A percentile compares a stretch with the other conserved stretches of the same genome.
Conservation (phyloP, 192 early-diverging fungal genomes). For the Backusella psychrophila region DNA sequence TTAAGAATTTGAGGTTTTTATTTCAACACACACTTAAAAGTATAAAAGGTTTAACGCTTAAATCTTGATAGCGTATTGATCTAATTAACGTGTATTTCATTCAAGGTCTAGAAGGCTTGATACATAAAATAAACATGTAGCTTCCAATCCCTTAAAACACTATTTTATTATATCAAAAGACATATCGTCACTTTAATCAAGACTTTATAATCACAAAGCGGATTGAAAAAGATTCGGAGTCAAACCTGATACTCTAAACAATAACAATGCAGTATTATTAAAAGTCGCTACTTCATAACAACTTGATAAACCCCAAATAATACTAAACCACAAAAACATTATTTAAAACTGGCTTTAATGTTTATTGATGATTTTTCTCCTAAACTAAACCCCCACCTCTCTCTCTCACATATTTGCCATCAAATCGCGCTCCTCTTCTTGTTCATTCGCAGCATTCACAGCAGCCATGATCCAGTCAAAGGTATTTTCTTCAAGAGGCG, state of each 20-base stretch:
- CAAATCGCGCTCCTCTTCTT: slow-evolving; percentile 2
- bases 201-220: neutral
- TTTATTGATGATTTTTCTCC: too few species aligned
- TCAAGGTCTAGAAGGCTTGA: neutral
- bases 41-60: neutral
- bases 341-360: too few species aligned
- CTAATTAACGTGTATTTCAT: neutral
- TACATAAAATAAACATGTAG: neutral
- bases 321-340: neutral
- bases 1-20: too few species aligned
- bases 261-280: neutral
- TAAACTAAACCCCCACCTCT: neutral
- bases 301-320: neutral
- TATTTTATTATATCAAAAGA: neutral
- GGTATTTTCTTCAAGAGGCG: neutral
- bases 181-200: neutral
- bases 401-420: neutral
- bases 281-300: too few species aligned
- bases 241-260: neutral
- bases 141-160: neutral
- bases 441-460: neutral
- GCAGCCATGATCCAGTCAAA: slow-evolving; percentile 8
- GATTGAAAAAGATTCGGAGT: neutral
- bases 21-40: too few species aligned
- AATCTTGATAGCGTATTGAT: neutral